Percentiles rank a stretch among this genome's conserved stretches.
phyloP scores from a whole-genome alignment of 371 early-diverging fungal species.

The Nosema muscidifuracis region DNA sequence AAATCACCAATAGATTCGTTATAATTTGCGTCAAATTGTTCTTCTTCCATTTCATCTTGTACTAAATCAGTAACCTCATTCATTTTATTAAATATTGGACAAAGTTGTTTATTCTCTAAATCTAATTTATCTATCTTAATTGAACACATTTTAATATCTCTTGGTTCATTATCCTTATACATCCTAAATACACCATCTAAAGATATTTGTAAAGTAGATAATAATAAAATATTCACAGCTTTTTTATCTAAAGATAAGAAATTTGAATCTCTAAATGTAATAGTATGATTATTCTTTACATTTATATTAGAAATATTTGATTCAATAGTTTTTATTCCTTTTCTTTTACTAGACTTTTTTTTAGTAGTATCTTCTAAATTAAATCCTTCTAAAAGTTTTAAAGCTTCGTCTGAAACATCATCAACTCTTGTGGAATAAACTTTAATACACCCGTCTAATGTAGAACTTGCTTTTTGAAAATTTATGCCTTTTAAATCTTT shows the following conservation, averaged over 20 bases:
- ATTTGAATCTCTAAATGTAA: conserved; percentile 21
- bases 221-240: conserved; percentile 16
- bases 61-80: not conserved
- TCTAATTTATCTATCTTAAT: not conserved
- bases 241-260: conserved; percentile 18
- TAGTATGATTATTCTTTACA: conserved; percentile 8
- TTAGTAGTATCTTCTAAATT: conserved; percentile 41
- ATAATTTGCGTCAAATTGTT: not conserved
- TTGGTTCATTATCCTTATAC: not conserved
- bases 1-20: conserved; percentile 1
- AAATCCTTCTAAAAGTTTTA: conserved; percentile 67
- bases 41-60: conserved; percentile 13
- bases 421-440: conserved; percentile 95
- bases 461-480: conserved; percentile 96
- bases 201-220: conserved; percentile 5
- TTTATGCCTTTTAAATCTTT: conserved; percentile 74
- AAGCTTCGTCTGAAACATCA: conserved; percentile 86
- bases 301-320: conserved; percentile 32
- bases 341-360: conserved; percentile 18
- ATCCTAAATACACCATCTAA: conserved; percentile 26
- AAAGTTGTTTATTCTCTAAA: conserved; percentile 21
- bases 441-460: conserved; percentile 93
- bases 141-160: conserved; percentile 1
- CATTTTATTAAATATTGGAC: not conserved
- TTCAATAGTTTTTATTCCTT: conserved; percentile 35